phyloP scores from a whole-genome alignment of 139 green algal genomes.

The Pleodorina starrii region DNA sequence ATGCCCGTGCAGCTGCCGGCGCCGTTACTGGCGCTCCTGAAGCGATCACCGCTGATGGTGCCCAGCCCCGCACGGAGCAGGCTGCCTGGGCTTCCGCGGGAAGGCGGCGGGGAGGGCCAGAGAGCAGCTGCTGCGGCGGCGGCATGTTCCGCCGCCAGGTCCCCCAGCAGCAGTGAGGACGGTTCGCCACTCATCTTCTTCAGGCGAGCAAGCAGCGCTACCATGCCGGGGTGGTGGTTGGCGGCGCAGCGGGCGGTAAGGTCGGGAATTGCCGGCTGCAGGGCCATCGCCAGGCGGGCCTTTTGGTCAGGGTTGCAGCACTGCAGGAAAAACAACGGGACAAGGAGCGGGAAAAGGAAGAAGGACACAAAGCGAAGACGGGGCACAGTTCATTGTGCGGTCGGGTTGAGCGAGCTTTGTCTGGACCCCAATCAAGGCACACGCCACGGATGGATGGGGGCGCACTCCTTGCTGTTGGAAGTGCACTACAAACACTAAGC shows the following conservation, averaged over 20 bases:
- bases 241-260: constrained; percentile 20
- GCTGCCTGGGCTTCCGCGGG: neutral
- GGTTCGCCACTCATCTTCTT: constrained; percentile 33
- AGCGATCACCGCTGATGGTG: neutral
- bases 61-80: neutral
- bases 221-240: constrained; percentile 47
- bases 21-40: neutral
- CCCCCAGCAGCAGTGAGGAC: neutral
- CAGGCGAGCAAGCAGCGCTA: constrained; percentile 34
- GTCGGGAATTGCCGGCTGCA: constrained; percentile 42
- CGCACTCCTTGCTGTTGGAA: no score
- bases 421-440: no score
- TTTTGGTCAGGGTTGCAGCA: constrained; percentile 18
- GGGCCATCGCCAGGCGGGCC: neutral
- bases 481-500: no score
- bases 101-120: neutral
- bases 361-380: no score
- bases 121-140: neutral
- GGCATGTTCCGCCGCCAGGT: neutral
- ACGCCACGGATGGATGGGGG: no score
- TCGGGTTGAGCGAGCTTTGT: neutral
- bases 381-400: no score
- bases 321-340: no score
- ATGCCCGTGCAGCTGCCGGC: neutral
- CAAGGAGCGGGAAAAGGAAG: no score